phyloP scores from a whole-genome alignment of 257 asterid genomes.

The Nicotiana attenuata region DNA sequence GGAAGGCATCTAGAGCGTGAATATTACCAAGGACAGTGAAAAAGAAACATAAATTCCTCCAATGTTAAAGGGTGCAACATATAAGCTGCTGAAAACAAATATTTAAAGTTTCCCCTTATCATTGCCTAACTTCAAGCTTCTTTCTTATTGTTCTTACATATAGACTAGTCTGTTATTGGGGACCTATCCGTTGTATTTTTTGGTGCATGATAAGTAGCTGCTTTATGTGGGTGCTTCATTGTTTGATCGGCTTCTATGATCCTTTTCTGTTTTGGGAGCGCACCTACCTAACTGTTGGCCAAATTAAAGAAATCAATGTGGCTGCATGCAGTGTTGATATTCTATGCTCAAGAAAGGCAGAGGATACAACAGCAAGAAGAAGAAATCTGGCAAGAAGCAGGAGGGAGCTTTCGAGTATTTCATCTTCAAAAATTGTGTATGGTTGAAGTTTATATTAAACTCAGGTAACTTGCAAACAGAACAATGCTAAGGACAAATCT shows the following conservation, averaged over 20 bases:
- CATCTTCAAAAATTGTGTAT: neutral
- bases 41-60: neutral
- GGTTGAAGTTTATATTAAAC: neutral
- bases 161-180: neutral
- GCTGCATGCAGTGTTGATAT: slow-evolving; percentile 65
- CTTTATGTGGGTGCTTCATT: neutral
- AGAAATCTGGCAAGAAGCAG: neutral
- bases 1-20: neutral
- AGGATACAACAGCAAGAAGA: slow-evolving; percentile 27
- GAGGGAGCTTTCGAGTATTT: neutral
- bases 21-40: neutral
- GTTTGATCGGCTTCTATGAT: neutral
- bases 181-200: neutral
- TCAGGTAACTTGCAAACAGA: neutral
- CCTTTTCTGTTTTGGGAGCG: neutral
- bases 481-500: neutral
- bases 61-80: neutral
- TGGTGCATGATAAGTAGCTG: neutral
- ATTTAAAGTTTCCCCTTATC: neutral
- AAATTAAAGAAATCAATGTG: slow-evolving; percentile 16
- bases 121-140: neutral
- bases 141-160: neutral
- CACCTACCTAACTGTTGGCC: slow-evolving; percentile 1
- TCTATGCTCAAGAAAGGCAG: slow-evolving; percentile 62
- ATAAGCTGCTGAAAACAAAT: neutral